Evolutionary conservation across 2,329 filamentous ascomycete genomes (phyloP), one percentile per base, ranked within the genome.

Genomic region (Chlorencoelia australis): DNA sequence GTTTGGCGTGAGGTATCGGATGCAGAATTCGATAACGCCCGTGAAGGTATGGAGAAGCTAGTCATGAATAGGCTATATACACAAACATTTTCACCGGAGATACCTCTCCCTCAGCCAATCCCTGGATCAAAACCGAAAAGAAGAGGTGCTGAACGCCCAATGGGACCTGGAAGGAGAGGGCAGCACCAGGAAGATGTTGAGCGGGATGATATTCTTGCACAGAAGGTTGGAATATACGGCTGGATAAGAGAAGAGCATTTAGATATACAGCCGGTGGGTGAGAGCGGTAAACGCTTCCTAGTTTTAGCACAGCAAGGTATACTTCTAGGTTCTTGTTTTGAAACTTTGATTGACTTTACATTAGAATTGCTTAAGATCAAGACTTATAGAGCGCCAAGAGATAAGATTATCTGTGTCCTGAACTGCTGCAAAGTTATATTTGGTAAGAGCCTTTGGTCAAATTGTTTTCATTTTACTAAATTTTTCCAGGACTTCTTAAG

Each of bases 351-450:
- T 30, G 67, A 52, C 18, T 16, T 42, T 10, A 30, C 20, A n/a
- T 13, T 55, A 86, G 91, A 98, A 60, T 68, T 98, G 10, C 64
- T 94, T 24, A 98, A 98, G 59, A 95, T 98, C 54, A 94, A 89
- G 54, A 91, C 84, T 7, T 98, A 98, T 56, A 77, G 93, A 48
- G 91, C 91, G n/a, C 91, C 91, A 4, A 70, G 91, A 50, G 91
- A 98, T 66, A 98, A 98, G 62, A 91, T 98, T 37, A 96, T 98
- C 33, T 98, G 91, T 59, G 86, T 96, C 30, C 65, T 98, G 38
- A 98, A 98, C 62, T 95, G 88, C 64, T 98, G 91, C 73, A 98
- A 98, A 62, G 93, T 98, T 45, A 96, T 98, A 45, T 96, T 98
- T 60, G 91, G 83, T 86, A 60, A 49, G 70, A 9, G 6, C n/a